phyloP scores from a whole-genome alignment of 345 rosid species.

The Turritis glabra region DNA sequence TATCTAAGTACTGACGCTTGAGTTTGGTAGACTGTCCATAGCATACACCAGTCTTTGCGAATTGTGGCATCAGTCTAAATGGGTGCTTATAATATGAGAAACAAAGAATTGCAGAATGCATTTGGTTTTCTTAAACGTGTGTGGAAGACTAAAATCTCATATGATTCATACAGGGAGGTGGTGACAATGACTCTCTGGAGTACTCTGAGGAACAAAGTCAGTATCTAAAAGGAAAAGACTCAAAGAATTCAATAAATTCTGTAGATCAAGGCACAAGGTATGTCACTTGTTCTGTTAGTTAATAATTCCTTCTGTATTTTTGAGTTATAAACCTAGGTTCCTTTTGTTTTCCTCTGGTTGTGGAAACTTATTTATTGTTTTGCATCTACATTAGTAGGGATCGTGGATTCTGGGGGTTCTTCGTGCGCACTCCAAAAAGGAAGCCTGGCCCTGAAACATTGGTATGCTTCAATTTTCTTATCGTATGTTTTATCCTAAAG shows the following conservation, averaged over 20 bases:
- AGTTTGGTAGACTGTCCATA: slow-evolving; percentile 16
- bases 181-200: slow-evolving; percentile 49
- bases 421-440: slow-evolving; percentile 43
- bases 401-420: slow-evolving; percentile 66
- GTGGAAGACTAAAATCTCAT: slow-evolving; percentile 29
- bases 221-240: slow-evolving; percentile 46
- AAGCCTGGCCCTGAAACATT: slow-evolving; percentile 44
- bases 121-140: slow-evolving; percentile 3
- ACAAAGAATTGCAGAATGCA: slow-evolving; percentile 1
- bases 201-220: slow-evolving; percentile 46
- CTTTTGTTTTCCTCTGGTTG: slow-evolving; percentile 24
- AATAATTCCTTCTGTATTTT: slow-evolving; percentile 1
- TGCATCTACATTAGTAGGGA: slow-evolving; percentile 43
- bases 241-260: slow-evolving; percentile 36
- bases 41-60: not conserved
- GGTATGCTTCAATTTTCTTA: slow-evolving; percentile 31
- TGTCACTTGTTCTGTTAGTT: slow-evolving; percentile 18
- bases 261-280: slow-evolving; percentile 59
- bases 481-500: not conserved
- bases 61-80: not conserved
- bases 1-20: not conserved
- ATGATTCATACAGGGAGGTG: slow-evolving; percentile 60
- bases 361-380: slow-evolving; percentile 10
- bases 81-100: slow-evolving; percentile 4
- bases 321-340: slow-evolving; percentile 1